Base-by-base conservation (phyloP, 2,329 filamentous ascomycete species). In the Seiridium cupressi region DNA sequence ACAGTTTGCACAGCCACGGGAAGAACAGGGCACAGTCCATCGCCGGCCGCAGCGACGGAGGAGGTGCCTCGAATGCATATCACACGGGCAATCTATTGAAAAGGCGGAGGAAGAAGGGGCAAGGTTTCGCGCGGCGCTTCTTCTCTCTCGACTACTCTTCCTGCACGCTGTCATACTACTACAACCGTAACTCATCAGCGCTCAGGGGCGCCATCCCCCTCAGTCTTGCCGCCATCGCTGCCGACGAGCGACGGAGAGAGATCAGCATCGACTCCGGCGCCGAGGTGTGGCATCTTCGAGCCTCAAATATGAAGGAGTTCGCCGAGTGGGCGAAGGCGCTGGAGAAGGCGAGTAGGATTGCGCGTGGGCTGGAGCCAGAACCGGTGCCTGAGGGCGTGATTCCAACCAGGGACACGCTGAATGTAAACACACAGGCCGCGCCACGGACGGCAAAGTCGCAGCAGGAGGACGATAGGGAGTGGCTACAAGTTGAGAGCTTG, bases 251-350 rank as follows among this genome's bases (percentile, higher is more conserved):
- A 69, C 87, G 91, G 44, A 86, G 93, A 64, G 94, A 98, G 74
- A 97, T 99, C 57, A 96, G 90, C 47, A 95, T 99, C 60, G 95
- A 99, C 73, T 98, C 95, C 0, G 95, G 95, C 1, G 93, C 95
- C 2, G 95, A 99, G 74, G 88, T 99, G 34, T 99, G 95, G 95
- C 95, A 98, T 77, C 80, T 99, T 36, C 89, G 89, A 68, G 92
- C 95, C 3, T 86, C 84, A 55, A 96, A 91, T 67, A 85, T 87
- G 55, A 90, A 89, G 64, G 94, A 98, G 63, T 99, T 97, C 71
- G 83, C 86, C 51, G 89, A 90, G 18, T 99, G 95, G 95, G 92
- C 89, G 53, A 83, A 84, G 51, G 94, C 93, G 0, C 79, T 99
- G 55, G 93, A 97, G 74, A 89, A 85, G 64, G 93, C 94, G 4